These are phyloP conservation scores for Tephrocybe sp. DNA, from an alignment of 768 basidiomycete species.

Conservation along the genomic window DNA sequence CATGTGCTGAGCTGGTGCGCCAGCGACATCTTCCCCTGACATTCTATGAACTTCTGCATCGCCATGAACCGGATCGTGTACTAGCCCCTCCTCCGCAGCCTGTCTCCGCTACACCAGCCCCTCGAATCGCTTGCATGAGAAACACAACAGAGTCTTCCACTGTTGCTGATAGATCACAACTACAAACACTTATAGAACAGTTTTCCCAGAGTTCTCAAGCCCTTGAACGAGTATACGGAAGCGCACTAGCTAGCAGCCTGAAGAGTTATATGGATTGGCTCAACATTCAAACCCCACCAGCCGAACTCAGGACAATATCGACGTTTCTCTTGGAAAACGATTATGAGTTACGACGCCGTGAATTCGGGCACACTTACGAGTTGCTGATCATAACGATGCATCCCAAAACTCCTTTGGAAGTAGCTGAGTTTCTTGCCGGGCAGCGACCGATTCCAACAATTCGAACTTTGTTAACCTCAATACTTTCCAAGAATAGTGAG, in stretches of 20 bases:
- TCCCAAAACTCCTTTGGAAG: conserved; percentile 4
- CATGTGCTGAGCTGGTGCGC: background rate
- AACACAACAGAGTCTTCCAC: too few relatives aligned
- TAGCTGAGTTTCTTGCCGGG: conserved; percentile 14
- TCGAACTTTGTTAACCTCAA: conserved; percentile 23
- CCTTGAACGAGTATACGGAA: conserved; percentile 1
- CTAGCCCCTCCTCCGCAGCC: background rate
- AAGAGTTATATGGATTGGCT: background rate
- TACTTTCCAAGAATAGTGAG: conserved; percentile 23
- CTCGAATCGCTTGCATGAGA: background rate
- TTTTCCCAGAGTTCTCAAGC: background rate
- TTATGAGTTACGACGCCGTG: conserved; percentile 2
- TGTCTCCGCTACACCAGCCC: too few relatives aligned
- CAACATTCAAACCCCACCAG: background rate
- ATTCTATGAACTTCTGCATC: background rate
- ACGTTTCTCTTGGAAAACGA: background rate
- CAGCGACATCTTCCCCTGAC: background rate
- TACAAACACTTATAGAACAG: background rate
- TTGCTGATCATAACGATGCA: background rate
- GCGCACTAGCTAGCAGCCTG: background rate
- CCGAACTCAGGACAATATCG: background rate
- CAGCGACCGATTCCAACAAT: conserved; percentile 37
- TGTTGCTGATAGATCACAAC: background rate
- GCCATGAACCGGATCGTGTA: background rate
- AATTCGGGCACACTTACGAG: background rate